Base-by-base conservation (phyloP, 2,329 filamentous ascomycete genomes). In the Pestalotiopsis sp. region DNA sequence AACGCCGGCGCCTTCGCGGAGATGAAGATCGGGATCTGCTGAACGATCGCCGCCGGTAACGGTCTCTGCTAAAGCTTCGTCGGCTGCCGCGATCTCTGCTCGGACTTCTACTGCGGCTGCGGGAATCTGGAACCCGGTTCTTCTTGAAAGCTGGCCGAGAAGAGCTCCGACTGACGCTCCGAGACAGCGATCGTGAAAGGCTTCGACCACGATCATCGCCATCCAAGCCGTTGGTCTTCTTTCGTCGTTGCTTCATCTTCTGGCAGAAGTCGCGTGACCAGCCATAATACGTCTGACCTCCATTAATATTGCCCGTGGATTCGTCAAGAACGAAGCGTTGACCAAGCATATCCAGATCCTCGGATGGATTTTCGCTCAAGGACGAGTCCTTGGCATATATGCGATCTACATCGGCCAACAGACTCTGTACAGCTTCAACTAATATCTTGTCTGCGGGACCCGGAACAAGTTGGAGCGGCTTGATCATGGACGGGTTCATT, bases 251-350 rank as follows among this genome's bases (percentile, higher is more conserved):
- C 80, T 91, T 94, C 92, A 96, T 96, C 76, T 92, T 92, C 72
- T 93, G 85, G 77, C 93, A 97, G 73, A 97, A 96, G 1, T 84
- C 84, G 52, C 88, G 87, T 4, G 94, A 95, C 94, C 94, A 97
- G 70, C 94, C 94, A 77, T 97, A 97, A 78, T 97, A 97, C 0
- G 92, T 93, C 71, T 93, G 90, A 1, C 90, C 91, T 6, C 86
- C 84, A 6, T 90, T 77, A 2, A 91, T 81, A 2, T 92, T 88
- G 0, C 90, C 90, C 0, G 88, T 91, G n/a, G 88, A 81, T 72
- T 91, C 89, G 73, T 94, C 90, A 2, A 88, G 78, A 20, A 90
- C 81, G 66, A 94, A 83, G 17, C 86, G 81, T 77, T 96, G 91
- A 12, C 94, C 94, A 69, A 96, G 84, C 72, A 91, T 90, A 75